These are phyloP conservation scores for Daldinia vernicosa DNA, from an alignment of 495 filamentous ascomycete genomes.

Conservation along the genomic window DNA sequence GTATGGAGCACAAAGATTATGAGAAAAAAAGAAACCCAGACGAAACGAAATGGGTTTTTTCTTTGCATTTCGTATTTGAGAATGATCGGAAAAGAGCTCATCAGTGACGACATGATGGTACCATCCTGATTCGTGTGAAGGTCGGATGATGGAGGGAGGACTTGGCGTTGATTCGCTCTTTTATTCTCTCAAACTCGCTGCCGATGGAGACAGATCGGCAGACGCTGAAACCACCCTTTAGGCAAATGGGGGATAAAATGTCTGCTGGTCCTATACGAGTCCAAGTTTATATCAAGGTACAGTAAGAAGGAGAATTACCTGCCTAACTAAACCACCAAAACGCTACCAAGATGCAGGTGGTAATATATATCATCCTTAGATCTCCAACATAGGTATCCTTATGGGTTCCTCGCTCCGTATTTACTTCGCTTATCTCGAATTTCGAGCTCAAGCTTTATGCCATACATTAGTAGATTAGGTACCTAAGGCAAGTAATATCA, in stretches of 20 bases:
- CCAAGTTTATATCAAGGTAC: slow-evolving; percentile 15
- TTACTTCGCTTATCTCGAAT: slow-evolving; percentile 2
- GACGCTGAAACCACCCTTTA: slow-evolving; percentile 37
- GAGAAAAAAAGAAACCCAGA: background rate
- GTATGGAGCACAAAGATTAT: slow-evolving; percentile 1
- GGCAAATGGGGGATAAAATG: slow-evolving; percentile 34
- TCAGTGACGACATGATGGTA: slow-evolving; percentile 42
- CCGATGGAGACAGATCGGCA: slow-evolving; percentile 35
- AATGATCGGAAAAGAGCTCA: slow-evolving; percentile 19
- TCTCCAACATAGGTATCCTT: slow-evolving; percentile 2
- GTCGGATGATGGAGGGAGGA: slow-evolving; percentile 31
- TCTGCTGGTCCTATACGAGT: slow-evolving; percentile 16
- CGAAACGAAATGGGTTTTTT: slow-evolving; percentile 10
- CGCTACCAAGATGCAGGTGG: background rate
- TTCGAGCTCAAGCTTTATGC: background rate
- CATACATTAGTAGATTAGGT: background rate
- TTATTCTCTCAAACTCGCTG: slow-evolving; percentile 33
- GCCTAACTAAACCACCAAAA: slow-evolving; percentile 3
- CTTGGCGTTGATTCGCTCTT: slow-evolving; percentile 38
- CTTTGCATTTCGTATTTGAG: background rate
- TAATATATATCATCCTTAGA: slow-evolving; percentile 3
- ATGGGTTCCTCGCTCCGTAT: background rate
- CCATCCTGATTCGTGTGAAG: slow-evolving; percentile 27
- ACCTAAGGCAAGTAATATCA: background rate
- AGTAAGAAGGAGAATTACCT: slow-evolving; percentile 14